Conservation (phyloP, 23 red algal species). For the Cyanidiococcus yangmingshanensis region DNA sequence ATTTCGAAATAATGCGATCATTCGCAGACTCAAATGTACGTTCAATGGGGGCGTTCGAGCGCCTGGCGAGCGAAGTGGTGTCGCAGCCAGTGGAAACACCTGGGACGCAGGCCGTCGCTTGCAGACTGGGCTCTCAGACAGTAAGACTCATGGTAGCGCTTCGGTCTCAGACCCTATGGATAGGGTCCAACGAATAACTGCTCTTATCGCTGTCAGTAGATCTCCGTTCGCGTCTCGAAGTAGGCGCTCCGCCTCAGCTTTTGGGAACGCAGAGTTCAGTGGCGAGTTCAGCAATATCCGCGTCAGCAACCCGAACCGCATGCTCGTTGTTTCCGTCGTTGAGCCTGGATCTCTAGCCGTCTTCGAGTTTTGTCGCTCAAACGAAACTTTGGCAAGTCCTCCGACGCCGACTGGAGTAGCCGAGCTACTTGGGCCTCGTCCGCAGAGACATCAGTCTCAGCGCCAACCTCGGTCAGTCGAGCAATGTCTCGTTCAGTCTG, state of each 20-base stretch:
- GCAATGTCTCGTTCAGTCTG: neutral
- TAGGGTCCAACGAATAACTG: neutral
- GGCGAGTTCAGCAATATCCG: neutral
- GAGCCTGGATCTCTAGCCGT: neutral
- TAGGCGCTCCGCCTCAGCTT: neutral
- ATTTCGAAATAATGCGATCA: no score
- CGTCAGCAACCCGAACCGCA: neutral
- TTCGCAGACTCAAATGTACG: no score
- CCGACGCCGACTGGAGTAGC: neutral
- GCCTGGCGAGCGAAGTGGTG: no score
- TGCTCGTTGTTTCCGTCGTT: neutral
- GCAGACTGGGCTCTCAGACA: no score
- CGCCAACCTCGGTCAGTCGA: neutral
- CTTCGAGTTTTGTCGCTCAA: neutral
- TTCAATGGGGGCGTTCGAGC: no score
- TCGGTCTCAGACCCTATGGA: no score
- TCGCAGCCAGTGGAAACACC: no score
- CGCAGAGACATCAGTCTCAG: neutral
- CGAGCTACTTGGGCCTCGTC: neutral
- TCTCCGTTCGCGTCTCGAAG: neutral
- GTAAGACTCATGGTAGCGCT: no score
- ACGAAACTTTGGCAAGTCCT: neutral
- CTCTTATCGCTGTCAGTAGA: neutral
- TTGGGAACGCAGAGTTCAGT: neutral
- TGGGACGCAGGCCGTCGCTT: no score